Base-by-base conservation (phyloP, 2,329 filamentous ascomycete genomes). In the Calonectria montana region DNA sequence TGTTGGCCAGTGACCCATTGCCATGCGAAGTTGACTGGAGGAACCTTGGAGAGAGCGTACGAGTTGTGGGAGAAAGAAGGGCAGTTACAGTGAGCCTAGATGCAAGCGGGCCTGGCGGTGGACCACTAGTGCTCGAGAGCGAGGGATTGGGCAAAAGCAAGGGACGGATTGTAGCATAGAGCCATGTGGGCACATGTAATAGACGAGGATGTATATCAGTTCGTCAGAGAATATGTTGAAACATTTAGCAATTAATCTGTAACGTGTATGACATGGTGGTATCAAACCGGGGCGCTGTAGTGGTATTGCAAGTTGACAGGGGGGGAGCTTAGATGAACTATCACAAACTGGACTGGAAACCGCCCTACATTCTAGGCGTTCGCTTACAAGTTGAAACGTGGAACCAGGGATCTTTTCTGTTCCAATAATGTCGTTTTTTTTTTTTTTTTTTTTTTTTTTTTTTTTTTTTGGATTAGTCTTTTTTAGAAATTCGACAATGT, bases 1-100 rank as follows among this genome's bases (percentile, higher is more conserved):
- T 45, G 4, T 3, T 45, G 55, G 73, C 73, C 73, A 73, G 53
- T 35, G 76, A 72, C 50, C 76, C 73, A 16, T 78, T 80, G 74
- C 77, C 85, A 83, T 95, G 92, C 79, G 96, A 98, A 84, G 93
- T 94, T 15, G 94, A 98, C 80, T 94, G 93, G 78, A 87, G 91
- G 77, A 97, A 94, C 79, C 86, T 94, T 70, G 94, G 93, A 0
- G 93, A 97, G 85, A 92, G 91, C 45, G 88, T 98, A 1, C 84
- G 92, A 62, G 94, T 98, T 2, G 88, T 95, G 25, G 89, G 91
- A 16, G 92, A 96, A 84, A 86, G 94, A 67, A 87, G 85, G 73
- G 91, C 90, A 75, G 94, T 94, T 37, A 97, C 94, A 1, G 88
- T 96, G 27, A 94, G 91, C 75, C 81, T 95, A 31, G 93, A 94